Base-by-base conservation (phyloP, 176 grass and related monocot genomes). In the Ampelocalamus luodianensis region DNA sequence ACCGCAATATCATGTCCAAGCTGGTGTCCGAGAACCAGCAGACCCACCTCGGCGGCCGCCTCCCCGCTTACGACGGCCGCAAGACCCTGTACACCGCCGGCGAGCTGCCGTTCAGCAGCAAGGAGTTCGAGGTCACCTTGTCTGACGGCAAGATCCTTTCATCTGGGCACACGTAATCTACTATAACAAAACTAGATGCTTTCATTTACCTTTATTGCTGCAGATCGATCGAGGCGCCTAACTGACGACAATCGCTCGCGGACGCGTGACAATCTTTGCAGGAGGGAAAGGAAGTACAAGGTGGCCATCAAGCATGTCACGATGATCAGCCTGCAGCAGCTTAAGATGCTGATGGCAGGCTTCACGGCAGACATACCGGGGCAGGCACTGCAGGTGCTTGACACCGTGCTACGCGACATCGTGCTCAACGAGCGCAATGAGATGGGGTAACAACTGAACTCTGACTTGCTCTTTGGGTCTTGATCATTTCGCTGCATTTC, bases 31-130 rank as follows among this genome's bases (percentile, higher is more conserved):
- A 82, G 22, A 72, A 87, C 58, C 70, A 44, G 72, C 34, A 75
- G 9, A 85, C 92, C 0, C 61, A 86, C 44, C 34, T 97, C 1
- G 85, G 85, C 3, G 85, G 81, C 13, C 56, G 79, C 23, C 68
- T 90, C 2, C 89, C 92, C 0, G 94, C 85, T 7, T 97, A 94
- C 77, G 94, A 94, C 69, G 92, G 92, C 64, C 39, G 74, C 60
- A 92, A 77, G 43, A 85, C 4, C 15, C 92, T 97, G 10, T 97
- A 87, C 65, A 92, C 94, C 0, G 94, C 92, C 1, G 88, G 92
- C 0, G 51, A 66, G 43, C 82, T 94, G 6, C 94, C 92, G 0
- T 94, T 92, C 51, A 20, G 23, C 5, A 72, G 6, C 43, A 84
- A 54, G 75, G 88, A 82, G 5, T 92, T 97, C 37, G 69, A 51